Evolutionary conservation across 2,329 filamentous ascomycete species (phyloP).

Genomic region (Colletotrichum sp.): DNA sequence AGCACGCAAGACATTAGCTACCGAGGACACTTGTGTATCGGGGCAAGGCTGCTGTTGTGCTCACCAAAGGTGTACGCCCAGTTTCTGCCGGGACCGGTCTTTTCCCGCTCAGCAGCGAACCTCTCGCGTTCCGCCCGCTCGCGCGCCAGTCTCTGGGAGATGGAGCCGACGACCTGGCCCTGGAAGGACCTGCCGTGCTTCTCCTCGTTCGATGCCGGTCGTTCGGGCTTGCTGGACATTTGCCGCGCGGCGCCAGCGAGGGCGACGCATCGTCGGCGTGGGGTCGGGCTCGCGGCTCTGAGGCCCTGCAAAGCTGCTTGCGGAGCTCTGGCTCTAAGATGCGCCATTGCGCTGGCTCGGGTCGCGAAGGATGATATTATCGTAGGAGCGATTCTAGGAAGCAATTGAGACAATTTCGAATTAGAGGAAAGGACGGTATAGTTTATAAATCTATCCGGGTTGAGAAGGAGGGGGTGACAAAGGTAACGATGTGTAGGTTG

Average conservation of each 20-base stretch:
- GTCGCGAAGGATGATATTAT: background rate
- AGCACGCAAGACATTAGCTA: background rate
- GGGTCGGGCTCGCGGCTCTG: constrained; percentile 23
- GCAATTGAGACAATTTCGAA: background rate
- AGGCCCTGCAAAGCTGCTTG: constrained; percentile 35
- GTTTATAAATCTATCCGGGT: background rate
- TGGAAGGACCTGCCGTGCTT: constrained; percentile 53
- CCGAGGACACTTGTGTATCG: background rate
- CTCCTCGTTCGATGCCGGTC: constrained; percentile 35
- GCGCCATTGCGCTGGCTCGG: constrained; percentile 30
- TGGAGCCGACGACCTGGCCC: constrained; percentile 66
- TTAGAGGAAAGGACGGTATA: background rate
- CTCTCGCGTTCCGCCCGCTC: constrained; percentile 60
- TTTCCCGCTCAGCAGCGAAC: constrained; percentile 45
- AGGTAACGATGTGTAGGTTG: background rate
- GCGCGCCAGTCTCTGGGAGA: constrained; percentile 57
- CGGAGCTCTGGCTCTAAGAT: constrained; percentile 36
- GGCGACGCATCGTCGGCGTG: constrained; percentile 16
- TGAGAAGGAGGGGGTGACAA: background rate
- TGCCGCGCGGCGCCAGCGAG: constrained; percentile 4
- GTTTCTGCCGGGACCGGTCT: constrained; percentile 44
- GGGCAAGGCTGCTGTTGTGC: constrained; percentile 23
- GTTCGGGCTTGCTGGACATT: constrained; percentile 27
- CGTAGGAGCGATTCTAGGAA: background rate
- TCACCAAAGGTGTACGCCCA: constrained; percentile 61